Conservation (phyloP, 2,329 filamentous ascomycete genomes). For the Aspergillus ruber region DNA sequence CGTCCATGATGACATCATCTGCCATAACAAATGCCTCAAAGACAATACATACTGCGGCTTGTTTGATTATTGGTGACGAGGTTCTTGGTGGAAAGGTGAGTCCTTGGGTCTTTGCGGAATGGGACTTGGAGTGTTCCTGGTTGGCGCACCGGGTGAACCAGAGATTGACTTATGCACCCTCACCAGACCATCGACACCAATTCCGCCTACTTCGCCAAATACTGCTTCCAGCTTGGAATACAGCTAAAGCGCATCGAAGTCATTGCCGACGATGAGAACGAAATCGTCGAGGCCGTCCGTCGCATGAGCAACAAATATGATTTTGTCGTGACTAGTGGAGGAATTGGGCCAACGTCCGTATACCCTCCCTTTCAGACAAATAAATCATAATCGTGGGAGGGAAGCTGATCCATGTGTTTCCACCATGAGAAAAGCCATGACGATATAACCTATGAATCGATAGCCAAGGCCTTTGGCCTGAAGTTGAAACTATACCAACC, state of each 20-base stretch:
- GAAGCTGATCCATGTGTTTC: neutral
- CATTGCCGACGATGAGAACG: constrained; percentile 82
- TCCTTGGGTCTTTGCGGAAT: constrained; percentile 1
- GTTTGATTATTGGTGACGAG: constrained; percentile 94
- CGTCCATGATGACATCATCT: constrained; percentile 40
- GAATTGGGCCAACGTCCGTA: constrained; percentile 86
- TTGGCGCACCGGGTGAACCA: neutral
- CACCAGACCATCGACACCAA: constrained; percentile 61
- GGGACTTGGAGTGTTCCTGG: neutral
- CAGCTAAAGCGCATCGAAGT: constrained; percentile 82
- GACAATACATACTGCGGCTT: constrained; percentile 81
- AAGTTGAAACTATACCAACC: constrained; percentile 69
- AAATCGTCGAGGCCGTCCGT: constrained; percentile 79
- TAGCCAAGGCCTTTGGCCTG: constrained; percentile 80
- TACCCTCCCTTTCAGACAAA: constrained; percentile 3
- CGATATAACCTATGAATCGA: constrained; percentile 93
- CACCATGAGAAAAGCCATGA: constrained; percentile 63
- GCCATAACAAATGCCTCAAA: constrained; percentile 34
- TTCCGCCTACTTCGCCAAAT: constrained; percentile 59
- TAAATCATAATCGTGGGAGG: neutral
- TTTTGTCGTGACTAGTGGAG: constrained; percentile 90
- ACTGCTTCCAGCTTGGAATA: constrained; percentile 59
- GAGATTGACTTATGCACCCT: neutral
- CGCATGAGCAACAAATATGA: constrained; percentile 89
- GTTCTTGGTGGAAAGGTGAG: constrained; percentile 87